A percentile compares a stretch with the other conserved stretches of the same genome.
Evolutionary conservation across 768 basidiomycete genomes (phyloP).

Genomic region (Pisolithus albus): DNA sequence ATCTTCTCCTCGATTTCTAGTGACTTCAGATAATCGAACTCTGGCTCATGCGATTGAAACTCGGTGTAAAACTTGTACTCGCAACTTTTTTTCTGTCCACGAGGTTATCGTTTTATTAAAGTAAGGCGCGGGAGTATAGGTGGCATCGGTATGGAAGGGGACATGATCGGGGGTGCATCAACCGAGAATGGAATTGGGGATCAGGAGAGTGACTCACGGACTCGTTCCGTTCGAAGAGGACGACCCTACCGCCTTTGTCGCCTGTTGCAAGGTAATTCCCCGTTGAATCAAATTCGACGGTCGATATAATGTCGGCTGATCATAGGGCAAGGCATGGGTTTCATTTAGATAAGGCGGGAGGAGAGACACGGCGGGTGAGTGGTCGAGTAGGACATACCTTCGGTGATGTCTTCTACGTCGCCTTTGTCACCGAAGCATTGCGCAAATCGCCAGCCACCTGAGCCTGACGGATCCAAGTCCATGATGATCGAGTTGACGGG

Average conservation of each 20-base stretch:
- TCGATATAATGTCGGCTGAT: constrained; percentile 98
- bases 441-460: constrained; percentile 95
- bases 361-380: constrained; percentile 4
- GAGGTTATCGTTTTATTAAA: constrained; percentile 14
- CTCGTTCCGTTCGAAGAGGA: constrained; percentile 98
- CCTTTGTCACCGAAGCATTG: constrained; percentile 99
- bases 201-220: constrained; percentile 48
- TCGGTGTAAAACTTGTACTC: constrained; percentile 99
- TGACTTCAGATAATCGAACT: constrained; percentile 99
- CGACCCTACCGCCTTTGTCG: constrained; percentile 98
- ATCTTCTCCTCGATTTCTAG: constrained; percentile 99
- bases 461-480: constrained; percentile 80
- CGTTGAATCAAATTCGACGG: constrained; percentile 99
- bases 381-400: constrained; percentile 54
- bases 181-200: constrained; percentile 11
- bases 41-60: constrained; percentile 99
- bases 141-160: constrained; percentile 10
- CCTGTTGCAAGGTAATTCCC: constrained; percentile 99
- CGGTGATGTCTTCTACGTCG: constrained; percentile 98
- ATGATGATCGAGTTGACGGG: constrained; percentile 37
- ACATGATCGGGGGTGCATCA: constrained; percentile 30
- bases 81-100: constrained; percentile 90
- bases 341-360: constrained; percentile 10
- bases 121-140: constrained; percentile 6
- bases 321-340: constrained; percentile 2